Percentiles rank a stretch among this genome's conserved stretches.
Evolutionary conservation across 2,329 filamentous ascomycete genomes (phyloP).

Genomic region (Plenodomus lindquistii): DNA sequence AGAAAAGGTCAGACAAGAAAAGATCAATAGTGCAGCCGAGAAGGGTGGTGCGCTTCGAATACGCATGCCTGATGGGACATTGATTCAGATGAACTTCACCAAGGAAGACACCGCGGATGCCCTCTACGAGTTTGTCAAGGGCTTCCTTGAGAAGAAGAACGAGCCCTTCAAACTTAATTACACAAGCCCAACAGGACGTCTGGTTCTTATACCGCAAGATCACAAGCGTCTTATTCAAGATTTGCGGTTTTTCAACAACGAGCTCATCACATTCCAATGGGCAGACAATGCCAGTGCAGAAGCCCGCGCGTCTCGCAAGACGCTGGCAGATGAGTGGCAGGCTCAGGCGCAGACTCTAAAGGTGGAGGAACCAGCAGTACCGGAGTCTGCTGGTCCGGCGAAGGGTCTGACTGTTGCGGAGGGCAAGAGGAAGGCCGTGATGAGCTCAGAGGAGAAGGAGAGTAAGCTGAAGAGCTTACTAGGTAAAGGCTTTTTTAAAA

Average conservation of each 20-base stretch:
- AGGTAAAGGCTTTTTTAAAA: slow-evolving; percentile 42
- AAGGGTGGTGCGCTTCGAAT: slow-evolving; percentile 73
- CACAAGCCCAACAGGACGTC: slow-evolving; percentile 57
- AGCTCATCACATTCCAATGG: slow-evolving; percentile 79
- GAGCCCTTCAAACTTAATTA: slow-evolving; percentile 75
- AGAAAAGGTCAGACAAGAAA: slow-evolving; percentile 67
- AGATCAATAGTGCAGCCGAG: slow-evolving; percentile 64
- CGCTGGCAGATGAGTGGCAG: slow-evolving; percentile 63
- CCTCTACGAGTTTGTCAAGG: slow-evolving; percentile 74
- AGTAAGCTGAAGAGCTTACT: slow-evolving; percentile 46
- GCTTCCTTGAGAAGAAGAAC: slow-evolving; percentile 66
- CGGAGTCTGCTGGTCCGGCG: slow-evolving; percentile 10
- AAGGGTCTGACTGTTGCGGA: slow-evolving; percentile 26
- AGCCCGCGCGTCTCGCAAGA: slow-evolving; percentile 57
- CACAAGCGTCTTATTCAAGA: slow-evolving; percentile 68
- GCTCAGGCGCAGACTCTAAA: slow-evolving; percentile 68
- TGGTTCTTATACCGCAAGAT: slow-evolving; percentile 49
- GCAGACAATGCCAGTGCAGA: slow-evolving; percentile 62
- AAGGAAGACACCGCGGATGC: slow-evolving; percentile 69
- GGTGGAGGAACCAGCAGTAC: slow-evolving; percentile 57
- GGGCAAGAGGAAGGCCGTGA: slow-evolving; percentile 37
- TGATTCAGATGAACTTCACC: slow-evolving; percentile 72
- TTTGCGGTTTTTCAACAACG: slow-evolving; percentile 70
- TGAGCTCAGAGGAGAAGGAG: slow-evolving; percentile 44
- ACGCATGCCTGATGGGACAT: slow-evolving; percentile 84